Conservation (phyloP, 176 grass and related monocot species). For the Aegilops tauschii region DNA sequence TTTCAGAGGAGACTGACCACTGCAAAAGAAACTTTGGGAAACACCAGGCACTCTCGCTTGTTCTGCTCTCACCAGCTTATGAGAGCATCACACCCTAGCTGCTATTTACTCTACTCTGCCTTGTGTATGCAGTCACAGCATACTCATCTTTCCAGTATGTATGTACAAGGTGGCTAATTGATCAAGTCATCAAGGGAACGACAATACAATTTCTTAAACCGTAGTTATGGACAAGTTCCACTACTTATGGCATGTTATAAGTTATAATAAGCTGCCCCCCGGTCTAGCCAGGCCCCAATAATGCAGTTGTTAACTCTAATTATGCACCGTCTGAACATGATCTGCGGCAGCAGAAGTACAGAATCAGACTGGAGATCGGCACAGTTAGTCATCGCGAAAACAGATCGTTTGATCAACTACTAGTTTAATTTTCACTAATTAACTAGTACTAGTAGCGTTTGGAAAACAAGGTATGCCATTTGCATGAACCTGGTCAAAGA, state of each 20-base stretch:
- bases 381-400: not conserved
- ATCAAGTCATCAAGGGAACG: not conserved
- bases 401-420: not conserved
- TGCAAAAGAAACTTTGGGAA: not conserved
- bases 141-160: too few species aligned
- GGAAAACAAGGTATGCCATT: too few species aligned
- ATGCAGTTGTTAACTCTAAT: slow-evolving; percentile 1
- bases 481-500: slow-evolving; percentile 28
- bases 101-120: too few species aligned
- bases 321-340: not conserved
- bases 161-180: too few species aligned
- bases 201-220: not conserved
- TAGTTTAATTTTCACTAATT: too few species aligned
- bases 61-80: not conserved
- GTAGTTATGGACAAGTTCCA: not conserved
- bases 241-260: not conserved
- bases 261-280: not conserved
- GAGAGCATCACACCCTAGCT: not conserved
- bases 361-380: not conserved
- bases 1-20: not conserved
- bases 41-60: not conserved
- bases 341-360: not conserved
- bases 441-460: not conserved
- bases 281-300: not conserved
- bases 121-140: not conserved